Conservation (phyloP, 805 yeast genomes). For the Wickerhamomyces queroliae region DNA sequence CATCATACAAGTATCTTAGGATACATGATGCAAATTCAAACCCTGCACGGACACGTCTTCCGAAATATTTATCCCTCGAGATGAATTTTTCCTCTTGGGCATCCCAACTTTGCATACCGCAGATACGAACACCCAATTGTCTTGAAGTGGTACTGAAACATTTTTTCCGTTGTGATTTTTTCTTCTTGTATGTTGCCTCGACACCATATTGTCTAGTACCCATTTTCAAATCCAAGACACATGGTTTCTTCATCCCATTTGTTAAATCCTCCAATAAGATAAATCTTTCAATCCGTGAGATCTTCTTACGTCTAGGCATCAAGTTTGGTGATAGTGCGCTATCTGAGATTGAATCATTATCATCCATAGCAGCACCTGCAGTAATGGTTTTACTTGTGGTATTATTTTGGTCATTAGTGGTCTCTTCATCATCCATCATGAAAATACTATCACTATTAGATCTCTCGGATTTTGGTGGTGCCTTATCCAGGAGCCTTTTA, state of each 20-base stretch:
- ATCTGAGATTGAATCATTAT: conserved; percentile 12
- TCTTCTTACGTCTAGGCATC: conserved; percentile 26
- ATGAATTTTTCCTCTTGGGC: conserved; percentile 38
- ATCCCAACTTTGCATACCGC: conserved; percentile 92
- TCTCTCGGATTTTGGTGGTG: conserved; percentile 6
- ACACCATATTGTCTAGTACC: conserved; percentile 98
- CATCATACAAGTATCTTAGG: conserved; percentile 77
- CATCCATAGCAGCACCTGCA: conserved; percentile 1
- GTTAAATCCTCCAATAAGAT: conserved; percentile 89
- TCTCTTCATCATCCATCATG: conserved; percentile 39
- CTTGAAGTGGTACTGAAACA: conserved; percentile 80
- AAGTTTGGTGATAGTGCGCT: conserved; percentile 14
- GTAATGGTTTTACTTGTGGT: background rate
- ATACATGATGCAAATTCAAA: conserved; percentile 71
- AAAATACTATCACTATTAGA: conserved; percentile 32
- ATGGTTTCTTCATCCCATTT: conserved; percentile 73
- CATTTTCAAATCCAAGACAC: conserved; percentile 94
- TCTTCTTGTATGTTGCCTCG: conserved; percentile 73
- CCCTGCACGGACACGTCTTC: conserved; percentile 70
- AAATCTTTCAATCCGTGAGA: conserved; percentile 69
- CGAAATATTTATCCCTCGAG: conserved; percentile 87
- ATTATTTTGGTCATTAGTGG: conserved; percentile 1
- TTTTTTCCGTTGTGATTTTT: conserved; percentile 72
- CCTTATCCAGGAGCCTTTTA: conserved; percentile 1
- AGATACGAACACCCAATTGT: conserved; percentile 80